Base-by-base conservation (phyloP, 1,284 basidiomycete genomes). In the Macrocystidia cucumis region DNA sequence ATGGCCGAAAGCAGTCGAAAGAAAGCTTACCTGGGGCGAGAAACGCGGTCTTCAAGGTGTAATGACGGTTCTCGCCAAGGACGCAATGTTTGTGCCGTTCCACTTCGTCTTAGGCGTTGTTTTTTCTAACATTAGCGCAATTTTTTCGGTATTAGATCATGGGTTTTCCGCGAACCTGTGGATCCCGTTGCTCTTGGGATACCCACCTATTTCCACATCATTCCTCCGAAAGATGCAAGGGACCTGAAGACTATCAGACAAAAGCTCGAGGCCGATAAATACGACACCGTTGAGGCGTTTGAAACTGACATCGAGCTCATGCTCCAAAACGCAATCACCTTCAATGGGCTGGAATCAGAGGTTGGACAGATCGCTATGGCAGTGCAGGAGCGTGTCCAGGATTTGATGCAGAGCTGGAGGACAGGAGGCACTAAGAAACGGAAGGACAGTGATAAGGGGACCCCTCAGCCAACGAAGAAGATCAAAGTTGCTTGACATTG, bases 141-240 rank as follows among this genome's bases (percentile, higher is more conserved):
- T 18, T 38, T n/a, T n/a, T n/a, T n/a, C n/a, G n/a, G n/a, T n/a
- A 22, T 5, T 47, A 84, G 82, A 22, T 81, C 78, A 9, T 79
- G 78, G 55, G 69, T 86, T 32, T 95, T 93, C 65, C 77, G 76
- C 35, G 83, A 87, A 42, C 82, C 91, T n/a, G 91, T 93, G 9
- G 83, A 89, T 52, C 83, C 86, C 2, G 67, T 88, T 25, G 60
- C 68, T 2, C 61, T 91, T 17, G 74, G 74, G 9, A 88, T 95
- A 32, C 90, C 91, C 3, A 80, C 77, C 9, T 95, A 93, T 54
- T 81, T 79, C 54, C 76, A 88, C 28, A 60, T 92, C 38, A 86
- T 96, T 47, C 78, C 82, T 4, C 72, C 68, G 41, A 86, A 89
- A 48, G 81, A 95, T 45, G 90, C 91, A 2, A 77, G 95, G 24